Conservation (phyloP, 768 basidiomycete species). For the Sutorius australiensis region DNA sequence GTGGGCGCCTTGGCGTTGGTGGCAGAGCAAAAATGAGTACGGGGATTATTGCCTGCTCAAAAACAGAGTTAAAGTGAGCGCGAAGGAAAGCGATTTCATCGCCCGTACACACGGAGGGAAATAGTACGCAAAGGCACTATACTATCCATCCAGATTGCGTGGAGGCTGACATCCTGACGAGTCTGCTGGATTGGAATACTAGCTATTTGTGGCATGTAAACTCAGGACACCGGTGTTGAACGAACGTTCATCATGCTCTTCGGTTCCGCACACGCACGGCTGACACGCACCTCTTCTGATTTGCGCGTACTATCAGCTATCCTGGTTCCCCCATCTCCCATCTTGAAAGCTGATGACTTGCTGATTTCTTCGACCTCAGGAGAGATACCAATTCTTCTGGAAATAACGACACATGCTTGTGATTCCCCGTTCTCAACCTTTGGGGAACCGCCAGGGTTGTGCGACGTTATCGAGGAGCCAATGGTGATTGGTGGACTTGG, state of each 20-base stretch:
- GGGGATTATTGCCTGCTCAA: slow-evolving; percentile 90
- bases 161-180: slow-evolving; percentile 19
- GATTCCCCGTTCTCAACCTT: slow-evolving; percentile 1
- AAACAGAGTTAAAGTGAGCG: slow-evolving; percentile 41
- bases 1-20: slow-evolving; percentile 71
- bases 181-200: slow-evolving; percentile 19
- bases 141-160: slow-evolving; percentile 1
- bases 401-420: slow-evolving; percentile 14
- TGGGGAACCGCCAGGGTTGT: not conserved
- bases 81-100: slow-evolving; percentile 24
- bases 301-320: slow-evolving; percentile 35
- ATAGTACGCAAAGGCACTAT: slow-evolving; percentile 7
- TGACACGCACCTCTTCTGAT: slow-evolving; percentile 41
- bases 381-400: slow-evolving; percentile 51
- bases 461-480: slow-evolving; percentile 5
- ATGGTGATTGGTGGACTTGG: not conserved
- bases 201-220: slow-evolving; percentile 3
- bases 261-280: slow-evolving; percentile 18
- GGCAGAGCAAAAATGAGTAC: slow-evolving; percentile 68
- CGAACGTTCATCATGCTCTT: slow-evolving; percentile 11
- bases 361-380: slow-evolving; percentile 39
- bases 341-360: slow-evolving; percentile 38
- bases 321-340: slow-evolving; percentile 44
- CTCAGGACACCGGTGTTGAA: not conserved
- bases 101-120: slow-evolving; percentile 5